These are phyloP conservation scores for Astraeus odoratus DNA, from an alignment of 768 basidiomycete genomes.

Conservation along the genomic window DNA sequence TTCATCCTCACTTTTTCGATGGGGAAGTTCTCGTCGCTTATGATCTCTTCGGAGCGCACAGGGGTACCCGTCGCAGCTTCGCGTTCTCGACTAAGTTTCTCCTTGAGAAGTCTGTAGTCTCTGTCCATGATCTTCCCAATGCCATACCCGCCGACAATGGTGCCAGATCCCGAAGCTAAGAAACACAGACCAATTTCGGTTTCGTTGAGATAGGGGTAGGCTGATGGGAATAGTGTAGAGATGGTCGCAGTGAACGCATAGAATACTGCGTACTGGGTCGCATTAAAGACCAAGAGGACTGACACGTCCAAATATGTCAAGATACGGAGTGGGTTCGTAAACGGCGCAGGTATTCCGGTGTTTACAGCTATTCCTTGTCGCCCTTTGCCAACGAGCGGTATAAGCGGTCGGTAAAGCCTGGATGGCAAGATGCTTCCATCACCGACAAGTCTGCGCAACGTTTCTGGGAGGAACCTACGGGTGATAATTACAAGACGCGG, in stretches of 20 bases:
- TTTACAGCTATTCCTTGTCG: conserved; percentile 8
- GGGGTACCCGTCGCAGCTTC: conserved; percentile 17
- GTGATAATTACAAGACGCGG: conserved; percentile 25
- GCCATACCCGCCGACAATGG: conserved; percentile 49
- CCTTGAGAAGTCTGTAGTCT: conserved; percentile 46
- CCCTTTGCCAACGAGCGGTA: conserved; percentile 19
- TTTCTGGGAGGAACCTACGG: conserved; percentile 22
- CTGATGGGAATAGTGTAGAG: conserved; percentile 43
- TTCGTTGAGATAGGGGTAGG: conserved; percentile 44
- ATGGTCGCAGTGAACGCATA: conserved; percentile 38
- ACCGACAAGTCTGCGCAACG: conserved; percentile 17
- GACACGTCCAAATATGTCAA: conserved; percentile 33
- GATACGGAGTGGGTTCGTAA: conserved; percentile 34
- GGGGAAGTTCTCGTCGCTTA: conserved; percentile 40
- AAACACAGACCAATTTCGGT: conserved; percentile 68
- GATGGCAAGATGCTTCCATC: conserved; percentile 24
- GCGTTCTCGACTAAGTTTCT: conserved; percentile 9
- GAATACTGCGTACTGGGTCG: conserved; percentile 47
- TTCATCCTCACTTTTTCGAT: conserved; percentile 55
- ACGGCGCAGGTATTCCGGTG: conserved; percentile 9
- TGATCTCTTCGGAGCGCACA: conserved; percentile 14
- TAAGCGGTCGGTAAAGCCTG: conserved; percentile 21
- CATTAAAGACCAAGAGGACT: conserved; percentile 42
- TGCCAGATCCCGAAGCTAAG: conserved; percentile 68
- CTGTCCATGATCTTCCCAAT: conserved; percentile 61